Conservation (phyloP, 1,139 yeast species). For the Geotrichum klebahnii region DNA sequence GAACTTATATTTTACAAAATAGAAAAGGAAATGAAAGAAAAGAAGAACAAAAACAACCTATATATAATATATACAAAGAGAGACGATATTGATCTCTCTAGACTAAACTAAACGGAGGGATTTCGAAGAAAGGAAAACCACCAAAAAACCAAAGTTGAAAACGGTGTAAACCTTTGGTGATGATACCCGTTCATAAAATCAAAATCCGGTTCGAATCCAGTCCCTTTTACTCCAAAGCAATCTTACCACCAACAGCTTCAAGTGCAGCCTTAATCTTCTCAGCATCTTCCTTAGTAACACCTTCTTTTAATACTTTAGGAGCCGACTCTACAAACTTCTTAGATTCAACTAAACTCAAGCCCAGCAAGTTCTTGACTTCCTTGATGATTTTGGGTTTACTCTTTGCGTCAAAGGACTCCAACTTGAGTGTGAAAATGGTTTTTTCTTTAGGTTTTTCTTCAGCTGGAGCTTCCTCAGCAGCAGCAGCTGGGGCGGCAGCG, state of each 20-base stretch:
- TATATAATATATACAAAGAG: too few species aligned
- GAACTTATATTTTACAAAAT: too few species aligned
- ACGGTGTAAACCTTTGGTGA: too few species aligned
- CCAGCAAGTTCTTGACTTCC: conserved; percentile 89
- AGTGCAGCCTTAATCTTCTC: conserved; percentile 87
- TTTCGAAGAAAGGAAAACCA: too few species aligned
- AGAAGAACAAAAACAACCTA: too few species aligned
- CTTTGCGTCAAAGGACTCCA: conserved; percentile 91
- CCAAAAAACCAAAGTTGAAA: too few species aligned
- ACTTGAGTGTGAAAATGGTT: conserved; percentile 86
- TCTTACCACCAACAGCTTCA: conserved; percentile 94
- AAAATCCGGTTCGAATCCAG: conserved; percentile 8
- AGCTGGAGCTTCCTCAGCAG: conserved; percentile 70
- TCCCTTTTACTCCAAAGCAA: conserved; percentile 77
- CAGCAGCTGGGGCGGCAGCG: conserved; percentile 65
- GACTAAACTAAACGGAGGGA: too few species aligned
- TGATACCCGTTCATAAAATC: neutral
- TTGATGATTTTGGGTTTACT: conserved; percentile 95
- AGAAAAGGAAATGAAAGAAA: too few species aligned
- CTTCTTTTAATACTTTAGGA: conserved; percentile 86
- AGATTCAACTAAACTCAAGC: conserved; percentile 90
- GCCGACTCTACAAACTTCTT: conserved; percentile 97
- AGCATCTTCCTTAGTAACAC: conserved; percentile 83
- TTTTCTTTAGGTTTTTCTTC: conserved; percentile 85
- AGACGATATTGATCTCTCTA: too few species aligned